Base-by-base conservation (phyloP, 768 basidiomycete genomes). In the Macrocybe gigantea region DNA sequence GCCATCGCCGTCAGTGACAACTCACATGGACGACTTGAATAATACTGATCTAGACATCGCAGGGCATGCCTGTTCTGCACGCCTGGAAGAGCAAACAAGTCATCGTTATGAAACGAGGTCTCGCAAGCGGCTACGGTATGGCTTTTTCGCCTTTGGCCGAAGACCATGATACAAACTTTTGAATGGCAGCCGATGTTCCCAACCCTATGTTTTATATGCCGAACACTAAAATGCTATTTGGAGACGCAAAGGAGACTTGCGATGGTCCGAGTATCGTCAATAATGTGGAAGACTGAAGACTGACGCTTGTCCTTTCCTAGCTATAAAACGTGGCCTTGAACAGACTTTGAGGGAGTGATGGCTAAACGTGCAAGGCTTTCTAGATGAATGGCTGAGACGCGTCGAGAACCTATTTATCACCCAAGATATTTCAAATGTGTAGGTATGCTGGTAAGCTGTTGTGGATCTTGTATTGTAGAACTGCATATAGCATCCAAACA, bases 181-280 rank as follows among this genome's bases (percentile, higher is more conserved):
- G 37, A 38, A 36, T 42, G 33, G 38, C 63, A 87, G 90, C 92
- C 45, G 90, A 93, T 61, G 90, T 93, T 7, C 91, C 88, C 8
- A 93, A 93, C 62, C 91, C 91, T 13, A 87, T 93, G 85, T 93
- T 93, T 74, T 93, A 88, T 65, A 89, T 91, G 85, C 79, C 83
- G 14, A 83, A 85, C 39, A 87, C 91, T 15, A 88, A 84, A 69
- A 93, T 93, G 92, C 57, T 93, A 52, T 93, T 93, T 56, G 91
- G 92, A 38, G 92, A 93, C 63, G 92, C 92, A 33, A 92, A 91
- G 61, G 86, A 88, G 57, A 88, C 85, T 31, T 93, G 91, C 56
- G 92, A 93, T 64, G 90, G 87, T 85, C 50, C 55, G 70, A 41
- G 22, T 49, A 22, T 22, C 22, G 4, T 12, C 42, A 31, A 33